Base-by-base conservation (phyloP, 495 filamentous ascomycete genomes). In the Pyrenula massariospora region DNA sequence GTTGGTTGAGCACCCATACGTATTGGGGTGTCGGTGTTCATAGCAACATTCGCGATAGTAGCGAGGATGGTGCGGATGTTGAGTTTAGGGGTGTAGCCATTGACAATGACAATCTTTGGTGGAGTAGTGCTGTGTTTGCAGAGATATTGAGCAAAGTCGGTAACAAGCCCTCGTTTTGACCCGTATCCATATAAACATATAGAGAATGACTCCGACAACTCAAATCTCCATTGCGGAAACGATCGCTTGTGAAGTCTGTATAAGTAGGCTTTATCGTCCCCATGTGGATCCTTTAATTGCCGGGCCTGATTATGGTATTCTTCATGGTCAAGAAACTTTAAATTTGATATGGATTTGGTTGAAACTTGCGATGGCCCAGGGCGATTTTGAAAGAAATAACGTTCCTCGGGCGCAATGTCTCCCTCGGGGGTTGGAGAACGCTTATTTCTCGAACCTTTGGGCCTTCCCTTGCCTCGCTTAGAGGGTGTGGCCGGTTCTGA, bases 111-210 rank as follows among this genome's bases (percentile, higher is more conserved):
- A 51, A 96, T 88, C 54, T 80, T 82, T 12, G 80, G 74, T 1
- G 69, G 65, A 55, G 66, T 61, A 57, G 59, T 58, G 31, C 70
- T 67, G 31, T 70, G 68, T 48, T 69, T 62, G 63, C 88, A 85
- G 25, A 88, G 63, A 70, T 90, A 80, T 50, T 82, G 79, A 0
- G 91, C 90, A 64, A 95, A 96, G 24, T 81, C 71, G 58, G 86
- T 80, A 12, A 91, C 75, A 0, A 97, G 82, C 12, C 73, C 72
- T 12, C 88, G 77, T 64, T 97, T 98, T 47, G 87, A 91, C 3
- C 93, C 93, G 60, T 88, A 96, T 24, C 93, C 93, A 65, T 92
- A 96, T 2, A 96, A 70, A 62, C 94, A 93, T 56, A 96, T 77
- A 65, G 87, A 95, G 75, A 96, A 97, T 48, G 84, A 85, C 65